Conservation (phyloP, 1,284 basidiomycete genomes). For the Pseudozyma thailandica region DNA sequence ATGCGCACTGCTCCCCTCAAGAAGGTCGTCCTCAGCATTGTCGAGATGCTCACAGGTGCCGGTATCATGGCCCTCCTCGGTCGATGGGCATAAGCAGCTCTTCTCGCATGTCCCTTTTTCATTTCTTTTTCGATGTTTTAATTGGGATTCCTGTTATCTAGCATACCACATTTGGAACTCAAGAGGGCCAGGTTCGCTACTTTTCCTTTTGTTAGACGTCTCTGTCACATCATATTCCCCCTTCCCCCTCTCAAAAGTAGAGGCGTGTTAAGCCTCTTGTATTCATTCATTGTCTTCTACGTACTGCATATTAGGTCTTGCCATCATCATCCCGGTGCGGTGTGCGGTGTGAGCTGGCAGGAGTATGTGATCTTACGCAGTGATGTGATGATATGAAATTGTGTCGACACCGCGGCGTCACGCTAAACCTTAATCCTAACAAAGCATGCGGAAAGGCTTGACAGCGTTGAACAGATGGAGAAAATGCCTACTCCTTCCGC, state of each 20-base stretch:
- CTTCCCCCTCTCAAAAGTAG: conserved; percentile 2
- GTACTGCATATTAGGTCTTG: conserved; percentile 1
- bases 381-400: neutral
- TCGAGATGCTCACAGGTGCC: conserved; percentile 68
- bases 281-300: neutral
- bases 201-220: neutral
- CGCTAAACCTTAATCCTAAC: conserved; percentile 1
- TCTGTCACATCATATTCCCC: conserved; percentile 4
- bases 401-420: neutral
- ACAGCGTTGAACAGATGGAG: neutral
- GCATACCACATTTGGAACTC: neutral
- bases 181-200: neutral
- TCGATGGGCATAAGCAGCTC: conserved; percentile 60
- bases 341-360: too few species aligned
- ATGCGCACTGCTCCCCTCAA: conserved; percentile 65
- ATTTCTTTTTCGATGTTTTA: neutral
- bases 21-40: conserved; percentile 62
- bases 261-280: neutral
- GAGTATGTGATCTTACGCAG: conserved; percentile 2
- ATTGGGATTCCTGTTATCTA: neutral
- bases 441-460: neutral
- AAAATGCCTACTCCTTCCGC: neutral
- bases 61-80: conserved; percentile 70
- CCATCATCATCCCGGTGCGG: neutral
- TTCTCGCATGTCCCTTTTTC: neutral